Percentiles rank a stretch among this genome's conserved stretches.
Evolutionary conservation across 495 filamentous ascomycete genomes (phyloP).

Genomic region (Apodospora peruviana): DNA sequence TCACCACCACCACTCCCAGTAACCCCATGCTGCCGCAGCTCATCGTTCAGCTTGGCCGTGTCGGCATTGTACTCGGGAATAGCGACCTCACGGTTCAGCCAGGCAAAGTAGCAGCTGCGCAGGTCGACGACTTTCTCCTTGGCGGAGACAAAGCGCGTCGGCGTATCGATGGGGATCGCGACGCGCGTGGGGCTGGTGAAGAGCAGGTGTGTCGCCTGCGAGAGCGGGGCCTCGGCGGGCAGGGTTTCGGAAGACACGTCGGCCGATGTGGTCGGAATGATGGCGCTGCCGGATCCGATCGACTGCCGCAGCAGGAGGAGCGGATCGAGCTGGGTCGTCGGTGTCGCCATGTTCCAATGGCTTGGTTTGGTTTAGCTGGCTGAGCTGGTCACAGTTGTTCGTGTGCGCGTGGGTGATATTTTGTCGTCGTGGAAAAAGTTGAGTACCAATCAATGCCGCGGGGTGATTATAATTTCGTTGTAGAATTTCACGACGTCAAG

Average conservation of each 20-base stretch:
- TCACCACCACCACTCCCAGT: too few relatives aligned
- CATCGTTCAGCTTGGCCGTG: conserved; percentile 73
- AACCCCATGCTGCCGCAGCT: too few relatives aligned
- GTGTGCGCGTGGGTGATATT: neutral
- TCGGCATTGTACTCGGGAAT: conserved; percentile 86
- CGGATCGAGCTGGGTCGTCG: conserved; percentile 52
- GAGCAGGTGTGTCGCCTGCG: conserved; percentile 73
- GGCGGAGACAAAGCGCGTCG: conserved; percentile 75
- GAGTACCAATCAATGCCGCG: too few relatives aligned
- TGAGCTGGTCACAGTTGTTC: neutral
- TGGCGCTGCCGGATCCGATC: conserved; percentile 58
- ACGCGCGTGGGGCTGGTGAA: conserved; percentile 62
- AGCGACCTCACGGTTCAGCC: conserved; percentile 80
- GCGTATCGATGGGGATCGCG: conserved; percentile 64
- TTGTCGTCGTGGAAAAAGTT: too few relatives aligned
- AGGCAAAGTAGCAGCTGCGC: conserved; percentile 91
- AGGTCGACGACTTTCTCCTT: conserved; percentile 69
- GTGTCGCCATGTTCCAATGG: conserved; percentile 31
- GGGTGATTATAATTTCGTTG: too few relatives aligned
- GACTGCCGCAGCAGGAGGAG: conserved; percentile 74
- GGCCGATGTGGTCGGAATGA: conserved; percentile 63
- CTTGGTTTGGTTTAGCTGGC: neutral
- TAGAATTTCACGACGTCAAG: too few relatives aligned
- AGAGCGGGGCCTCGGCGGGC: conserved; percentile 45
- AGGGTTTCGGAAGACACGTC: conserved; percentile 33